A percentile compares a stretch with the other conserved stretches of the same genome.
These are phyloP conservation scores for Suillus sp. DNA, from an alignment of 768 basidiomycete species.

Conservation along the genomic window DNA sequence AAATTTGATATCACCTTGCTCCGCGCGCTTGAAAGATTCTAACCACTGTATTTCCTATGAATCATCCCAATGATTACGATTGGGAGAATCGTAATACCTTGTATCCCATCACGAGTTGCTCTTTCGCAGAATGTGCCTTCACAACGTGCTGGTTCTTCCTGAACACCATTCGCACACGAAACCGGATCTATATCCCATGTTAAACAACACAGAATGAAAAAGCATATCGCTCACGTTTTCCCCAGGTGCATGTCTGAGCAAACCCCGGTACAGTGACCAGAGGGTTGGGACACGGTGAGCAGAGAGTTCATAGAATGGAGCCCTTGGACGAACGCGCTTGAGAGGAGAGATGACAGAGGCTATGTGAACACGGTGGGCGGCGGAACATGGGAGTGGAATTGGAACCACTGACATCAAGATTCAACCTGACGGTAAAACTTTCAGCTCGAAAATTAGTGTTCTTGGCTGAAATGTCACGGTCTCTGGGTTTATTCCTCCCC, in stretches of 20 bases:
- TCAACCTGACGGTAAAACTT: not conserved
- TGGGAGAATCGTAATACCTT: constrained; percentile 43
- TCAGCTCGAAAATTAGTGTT: not conserved
- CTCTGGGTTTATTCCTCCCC: not conserved
- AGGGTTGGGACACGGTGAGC: constrained; percentile 78
- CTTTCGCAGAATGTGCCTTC: constrained; percentile 50
- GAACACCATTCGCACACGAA: constrained; percentile 58
- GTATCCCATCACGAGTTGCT: constrained; percentile 53
- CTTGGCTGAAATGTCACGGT: not conserved
- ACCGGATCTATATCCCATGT: constrained; percentile 49
- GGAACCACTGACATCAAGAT: constrained; percentile 16
- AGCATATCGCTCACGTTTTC: constrained; percentile 46
- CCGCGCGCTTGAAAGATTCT: constrained; percentile 55
- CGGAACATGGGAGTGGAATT: constrained; percentile 17
- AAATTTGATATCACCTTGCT: constrained; percentile 50
- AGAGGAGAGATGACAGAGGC: constrained; percentile 56
- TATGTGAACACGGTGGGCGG: constrained; percentile 56
- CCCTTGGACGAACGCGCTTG: constrained; percentile 57
- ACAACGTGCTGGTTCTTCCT: constrained; percentile 53
- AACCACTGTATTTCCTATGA: constrained; percentile 50
- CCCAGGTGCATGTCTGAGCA: constrained; percentile 57
- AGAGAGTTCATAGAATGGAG: constrained; percentile 67
- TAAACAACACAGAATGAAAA: not conserved
- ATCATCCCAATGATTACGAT: constrained; percentile 2
- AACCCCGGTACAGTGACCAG: constrained; percentile 74